Conservation (phyloP, 257 asterid species). For the Rauvolfia tetraphylla region DNA sequence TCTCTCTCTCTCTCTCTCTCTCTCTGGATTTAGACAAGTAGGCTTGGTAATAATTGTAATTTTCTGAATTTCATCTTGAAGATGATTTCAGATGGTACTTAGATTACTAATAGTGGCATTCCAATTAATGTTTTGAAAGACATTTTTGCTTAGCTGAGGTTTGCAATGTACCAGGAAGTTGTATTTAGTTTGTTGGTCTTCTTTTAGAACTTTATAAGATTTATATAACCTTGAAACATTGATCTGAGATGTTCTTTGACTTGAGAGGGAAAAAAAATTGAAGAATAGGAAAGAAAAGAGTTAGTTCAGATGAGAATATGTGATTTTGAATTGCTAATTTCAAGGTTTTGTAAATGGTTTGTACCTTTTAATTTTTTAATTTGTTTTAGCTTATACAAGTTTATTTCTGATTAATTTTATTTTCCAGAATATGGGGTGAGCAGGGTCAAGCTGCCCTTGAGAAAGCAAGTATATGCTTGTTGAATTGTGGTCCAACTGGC, state of each 20-base stretch:
- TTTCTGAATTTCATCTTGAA: background rate
- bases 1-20: too few species aligned
- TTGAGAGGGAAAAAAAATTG: background rate
- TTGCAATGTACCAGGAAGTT: background rate
- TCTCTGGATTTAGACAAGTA: too few species aligned
- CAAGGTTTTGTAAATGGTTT: background rate
- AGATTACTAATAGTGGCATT: background rate
- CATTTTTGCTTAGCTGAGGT: background rate
- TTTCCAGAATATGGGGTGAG: conserved; percentile 98
- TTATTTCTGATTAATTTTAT: conserved; percentile 2
- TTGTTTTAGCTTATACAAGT: background rate
- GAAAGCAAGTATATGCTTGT: conserved; percentile 88
- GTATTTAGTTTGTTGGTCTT: background rate
- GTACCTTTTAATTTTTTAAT: background rate
- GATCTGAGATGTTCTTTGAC: background rate
- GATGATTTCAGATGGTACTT: background rate
- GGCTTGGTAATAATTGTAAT: background rate
- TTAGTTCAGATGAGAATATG: background rate
- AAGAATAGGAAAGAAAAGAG: background rate
- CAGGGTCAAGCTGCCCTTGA: conserved; percentile 97
- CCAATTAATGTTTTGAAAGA: too few species aligned
- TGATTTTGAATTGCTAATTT: background rate
- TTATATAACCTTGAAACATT: too few species aligned
- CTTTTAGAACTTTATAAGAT: too few species aligned
- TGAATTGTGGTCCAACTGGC: conserved; percentile 98